Percentiles rank a stretch among this genome's conserved stretches.
Evolutionary conservation across 2,329 filamentous ascomycete species (phyloP).

Genomic region (Raffaelea ambrosiae): DNA sequence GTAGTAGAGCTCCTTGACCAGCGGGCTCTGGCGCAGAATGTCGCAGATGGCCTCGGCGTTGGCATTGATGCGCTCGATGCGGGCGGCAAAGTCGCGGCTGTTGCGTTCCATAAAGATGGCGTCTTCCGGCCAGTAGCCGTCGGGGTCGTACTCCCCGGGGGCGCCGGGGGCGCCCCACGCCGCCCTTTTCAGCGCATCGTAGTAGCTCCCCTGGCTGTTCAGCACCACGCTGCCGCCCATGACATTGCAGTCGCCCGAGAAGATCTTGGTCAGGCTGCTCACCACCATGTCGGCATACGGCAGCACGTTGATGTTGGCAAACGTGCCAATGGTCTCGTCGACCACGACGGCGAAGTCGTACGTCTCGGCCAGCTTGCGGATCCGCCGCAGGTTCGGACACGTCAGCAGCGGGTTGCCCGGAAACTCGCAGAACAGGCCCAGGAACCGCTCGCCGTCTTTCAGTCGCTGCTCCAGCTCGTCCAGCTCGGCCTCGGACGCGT

Average conservation of each 20-base stretch:
- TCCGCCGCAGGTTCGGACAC: conserved; percentile 76
- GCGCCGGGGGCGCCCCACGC: conserved; percentile 30
- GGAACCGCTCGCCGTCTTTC: conserved; percentile 62
- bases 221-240: conserved; percentile 77
- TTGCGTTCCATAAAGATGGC: conserved; percentile 93
- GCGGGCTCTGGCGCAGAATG: conserved; percentile 50
- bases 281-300: conserved; percentile 86
- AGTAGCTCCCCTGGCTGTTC: conserved; percentile 61
- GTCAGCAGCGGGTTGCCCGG: conserved; percentile 84
- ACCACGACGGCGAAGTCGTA: conserved; percentile 87
- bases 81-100: conserved; percentile 78
- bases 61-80: conserved; percentile 75
- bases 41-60: conserved; percentile 80
- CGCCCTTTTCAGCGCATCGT: conserved; percentile 57
- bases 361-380: conserved; percentile 67
- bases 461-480: conserved; percentile 73
- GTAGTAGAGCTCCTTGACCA: conserved; percentile 76
- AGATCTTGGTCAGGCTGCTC: conserved; percentile 92
- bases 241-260: conserved; percentile 95
- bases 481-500: conserved; percentile 66
- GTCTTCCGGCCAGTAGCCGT: conserved; percentile 92
- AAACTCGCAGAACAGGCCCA: conserved; percentile 89
- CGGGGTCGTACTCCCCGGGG: conserved; percentile 55
- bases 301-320: conserved; percentile 90
- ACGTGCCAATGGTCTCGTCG: conserved; percentile 95